phyloP scores from a whole-genome alignment of 2,329 filamentous ascomycete genomes.

The Aureobasidium namibiae region DNA sequence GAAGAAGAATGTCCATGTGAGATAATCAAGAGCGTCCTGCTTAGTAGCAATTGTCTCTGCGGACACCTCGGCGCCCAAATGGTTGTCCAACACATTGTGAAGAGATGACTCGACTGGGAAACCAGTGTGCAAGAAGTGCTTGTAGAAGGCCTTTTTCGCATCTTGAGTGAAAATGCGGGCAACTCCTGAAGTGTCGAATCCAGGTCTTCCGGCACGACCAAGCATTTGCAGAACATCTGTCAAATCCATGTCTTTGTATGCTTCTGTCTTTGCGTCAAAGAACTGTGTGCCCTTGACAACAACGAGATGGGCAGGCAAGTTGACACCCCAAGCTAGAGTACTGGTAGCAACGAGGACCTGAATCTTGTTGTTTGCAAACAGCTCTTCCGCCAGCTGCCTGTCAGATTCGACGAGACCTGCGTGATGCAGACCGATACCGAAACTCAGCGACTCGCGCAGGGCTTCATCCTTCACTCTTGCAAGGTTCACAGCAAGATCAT shows the following conservation, averaged over 20 bases:
- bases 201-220: slow-evolving; percentile 85
- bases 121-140: slow-evolving; percentile 95
- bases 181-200: slow-evolving; percentile 93
- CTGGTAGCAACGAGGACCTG: slow-evolving; percentile 94
- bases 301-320: slow-evolving; percentile 90
- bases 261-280: slow-evolving; percentile 95
- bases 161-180: slow-evolving; percentile 97
- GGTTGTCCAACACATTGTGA: slow-evolving; percentile 94
- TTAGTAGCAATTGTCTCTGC: slow-evolving; percentile 88
- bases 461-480: slow-evolving; percentile 86
- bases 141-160: slow-evolving; percentile 97
- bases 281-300: slow-evolving; percentile 98
- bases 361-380: slow-evolving; percentile 96
- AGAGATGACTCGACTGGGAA: slow-evolving; percentile 96
- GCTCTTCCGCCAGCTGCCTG: slow-evolving; percentile 80
- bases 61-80: slow-evolving; percentile 89
- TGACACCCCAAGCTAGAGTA: slow-evolving; percentile 96
- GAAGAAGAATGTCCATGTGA: slow-evolving; percentile 99
- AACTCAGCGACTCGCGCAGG: slow-evolving; percentile 85
- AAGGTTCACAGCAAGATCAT: slow-evolving; percentile 84
- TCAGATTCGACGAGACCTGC: slow-evolving; percentile 94
- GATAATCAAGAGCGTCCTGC: slow-evolving; percentile 92
- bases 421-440: slow-evolving; percentile 95
- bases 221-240: slow-evolving; percentile 98
- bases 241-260: slow-evolving; percentile 97